Conservation (phyloP, 2,329 filamentous ascomycete species). For the Xylariales sp. region DNA sequence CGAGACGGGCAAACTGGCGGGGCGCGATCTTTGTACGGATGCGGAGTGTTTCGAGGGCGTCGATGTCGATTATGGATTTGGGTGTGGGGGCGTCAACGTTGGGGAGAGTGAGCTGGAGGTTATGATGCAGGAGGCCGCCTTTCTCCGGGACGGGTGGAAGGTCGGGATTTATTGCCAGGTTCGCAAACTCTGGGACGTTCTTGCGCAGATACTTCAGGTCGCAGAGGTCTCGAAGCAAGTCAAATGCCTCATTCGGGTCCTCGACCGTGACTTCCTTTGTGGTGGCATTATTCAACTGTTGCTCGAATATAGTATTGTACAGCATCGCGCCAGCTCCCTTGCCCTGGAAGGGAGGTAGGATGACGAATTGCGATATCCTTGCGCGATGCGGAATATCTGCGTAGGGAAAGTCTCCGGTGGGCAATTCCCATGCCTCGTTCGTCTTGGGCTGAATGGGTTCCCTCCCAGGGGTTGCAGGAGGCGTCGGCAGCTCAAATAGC, state of each 20-base stretch:
- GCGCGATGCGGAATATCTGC: conserved; percentile 68
- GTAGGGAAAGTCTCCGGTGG: conserved; percentile 39
- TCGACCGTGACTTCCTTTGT: conserved; percentile 87
- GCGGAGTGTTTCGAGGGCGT: conserved; percentile 52
- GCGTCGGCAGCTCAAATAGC: conserved; percentile 48
- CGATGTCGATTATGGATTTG: conserved; percentile 51
- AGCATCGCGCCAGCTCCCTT: conserved; percentile 74
- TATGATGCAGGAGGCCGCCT: conserved; percentile 29
- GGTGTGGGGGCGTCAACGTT: conserved; percentile 20
- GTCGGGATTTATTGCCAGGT: conserved; percentile 49
- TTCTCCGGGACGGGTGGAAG: conserved; percentile 45
- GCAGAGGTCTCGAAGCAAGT: conserved; percentile 71
- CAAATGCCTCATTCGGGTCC: conserved; percentile 84
- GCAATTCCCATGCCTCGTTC: conserved; percentile 38
- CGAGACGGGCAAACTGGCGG: conserved; percentile 68
- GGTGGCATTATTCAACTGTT: conserved; percentile 61
- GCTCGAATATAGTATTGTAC: conserved; percentile 73
- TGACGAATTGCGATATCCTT: conserved; percentile 88
- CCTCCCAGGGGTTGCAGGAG: conserved; percentile 32
- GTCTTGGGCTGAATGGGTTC: conserved; percentile 16
- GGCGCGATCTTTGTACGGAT: conserved; percentile 65
- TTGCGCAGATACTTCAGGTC: conserved; percentile 63
- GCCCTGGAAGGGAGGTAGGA: conserved; percentile 81
- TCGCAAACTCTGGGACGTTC: conserved; percentile 50
- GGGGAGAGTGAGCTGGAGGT: conserved; percentile 23